Base-by-base conservation (phyloP, 2,329 filamentous ascomycete genomes). In the Aspergillus sojae region DNA sequence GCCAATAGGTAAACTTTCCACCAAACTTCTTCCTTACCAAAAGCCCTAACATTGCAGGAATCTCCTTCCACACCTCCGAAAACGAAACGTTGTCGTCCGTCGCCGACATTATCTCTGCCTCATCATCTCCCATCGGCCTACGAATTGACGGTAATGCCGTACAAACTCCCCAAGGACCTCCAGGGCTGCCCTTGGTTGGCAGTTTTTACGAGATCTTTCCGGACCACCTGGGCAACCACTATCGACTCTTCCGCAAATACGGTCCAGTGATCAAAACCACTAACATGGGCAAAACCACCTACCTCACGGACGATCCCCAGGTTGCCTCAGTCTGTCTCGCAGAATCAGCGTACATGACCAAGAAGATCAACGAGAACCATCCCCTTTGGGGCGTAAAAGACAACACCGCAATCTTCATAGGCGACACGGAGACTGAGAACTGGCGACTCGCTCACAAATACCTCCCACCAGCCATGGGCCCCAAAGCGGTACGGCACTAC, bases 401-500 rank as follows among this genome's bases (percentile, higher is more conserved):
- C 46, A 62, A 70, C 23, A 62, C 65, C 10, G 71, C 71, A 2
- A 62, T 74, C 34, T 74, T 74, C 52, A 57, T 71, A 1, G 64
- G 69, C 48, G 72, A 74, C 48, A 73, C 70, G 0, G 68, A 71
- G 19, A 70, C 70, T 0, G 64, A 67, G 45, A 67, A 67, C 56
- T 70, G 68, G 69, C 74, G 72, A 30, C 43, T 81, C 0, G 81
- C 82, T 0, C 87, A 89, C 78, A 89, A 88, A 71, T 89, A 87
- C 72, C 68, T 89, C 0, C 85, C 86, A 0, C 86, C 86, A 0
- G 82, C 84, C 1, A 76, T 89, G 28, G 81, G 81, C 0, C 86
- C 86, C 43, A 86, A 85, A 67, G 86, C 86, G 0, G 85, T 88
- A 9, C 77, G 83, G 1, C 86, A 88, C 67, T 88, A 89, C 65